Base-by-base conservation (phyloP, 352 stramenopile genomes). In the Peronospora tabacina region DNA sequence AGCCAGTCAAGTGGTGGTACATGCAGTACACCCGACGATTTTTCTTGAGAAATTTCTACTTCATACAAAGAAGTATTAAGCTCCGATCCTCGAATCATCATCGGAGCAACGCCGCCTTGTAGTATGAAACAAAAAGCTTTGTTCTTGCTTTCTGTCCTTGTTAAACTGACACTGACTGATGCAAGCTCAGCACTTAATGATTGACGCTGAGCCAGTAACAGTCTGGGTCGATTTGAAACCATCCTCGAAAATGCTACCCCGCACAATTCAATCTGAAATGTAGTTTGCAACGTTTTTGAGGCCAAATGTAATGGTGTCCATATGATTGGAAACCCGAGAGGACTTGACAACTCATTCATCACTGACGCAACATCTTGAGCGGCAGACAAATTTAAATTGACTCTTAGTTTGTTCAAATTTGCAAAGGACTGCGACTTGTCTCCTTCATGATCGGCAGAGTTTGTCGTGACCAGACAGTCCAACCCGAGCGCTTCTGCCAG, bases 211-310 rank as follows among this genome's bases (percentile, higher is more conserved):
- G 64, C 48, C 44, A 66, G 59, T 13, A 52, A 44, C n/a, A 64
- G 39, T 2, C 43, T 47, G 17, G 44, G 55, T 22, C 37, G 49
- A 44, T 49, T 58, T 15, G 46, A 48, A 34, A 72, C 32, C 33
- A 37, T 58, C 7, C 47, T 55, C 0, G 57, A 71, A 19, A 56
- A 55, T 9, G 32, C 20, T 36, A 44, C 28, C 7, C 42, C 37
- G 32, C 55, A 69, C 24, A 59, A 34, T 45, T 83, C 67, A 44
- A 72, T 56, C 12, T 54, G 50, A 49, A 80, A 75, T 19, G 36
- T 36, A 13, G 15, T 39, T 32, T 37, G 41, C 13, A 41, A 22
- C 35, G 10, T 33, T 5, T 40, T 48, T 24, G 48, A n/a, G 12
- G 9, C 19, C 20, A 49, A 32, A 16, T 19, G 15, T 16, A 32